A percentile compares a stretch with the other conserved stretches of the same genome.
phyloP scores from a whole-genome alignment of 352 stramenopile species.

The Globisporangium splendens region DNA sequence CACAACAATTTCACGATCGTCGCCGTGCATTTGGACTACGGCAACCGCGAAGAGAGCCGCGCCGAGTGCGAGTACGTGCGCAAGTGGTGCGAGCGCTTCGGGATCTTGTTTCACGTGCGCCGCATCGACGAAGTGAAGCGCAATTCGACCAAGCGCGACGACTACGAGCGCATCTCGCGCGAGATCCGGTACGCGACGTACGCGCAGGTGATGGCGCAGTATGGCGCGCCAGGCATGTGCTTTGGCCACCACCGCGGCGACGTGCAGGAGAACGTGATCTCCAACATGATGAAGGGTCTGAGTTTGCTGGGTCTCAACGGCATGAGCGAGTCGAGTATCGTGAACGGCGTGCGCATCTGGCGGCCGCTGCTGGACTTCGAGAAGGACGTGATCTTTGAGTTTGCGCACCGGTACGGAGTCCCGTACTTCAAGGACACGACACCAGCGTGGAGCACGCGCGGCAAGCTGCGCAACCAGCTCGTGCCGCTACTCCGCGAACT shows the following conservation, averaged over 20 bases:
- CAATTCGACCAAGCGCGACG: conserved; percentile 89
- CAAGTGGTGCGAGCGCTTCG: conserved; percentile 81
- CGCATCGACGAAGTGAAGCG: conserved; percentile 92
- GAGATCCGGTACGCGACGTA: conserved; percentile 94
- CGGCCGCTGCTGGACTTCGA: conserved; percentile 92
- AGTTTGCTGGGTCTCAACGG: conserved; percentile 93
- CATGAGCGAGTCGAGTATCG: conserved; percentile 84
- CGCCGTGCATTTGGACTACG: conserved; percentile 97
- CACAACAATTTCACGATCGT: conserved; percentile 70
- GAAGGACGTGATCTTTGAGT: conserved; percentile 94
- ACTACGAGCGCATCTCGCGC: conserved; percentile 94
- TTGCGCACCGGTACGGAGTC: conserved; percentile 93
- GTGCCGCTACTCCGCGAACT: conserved; percentile 94
- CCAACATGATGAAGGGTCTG: conserved; percentile 95
- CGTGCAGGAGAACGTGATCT: conserved; percentile 98
- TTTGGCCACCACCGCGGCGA: conserved; percentile 96
- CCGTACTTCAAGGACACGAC: conserved; percentile 98
- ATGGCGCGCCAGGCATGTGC: conserved; percentile 88
- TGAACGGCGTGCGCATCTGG: conserved; percentile 85
- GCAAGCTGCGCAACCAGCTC: conserved; percentile 94
- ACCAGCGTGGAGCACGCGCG: conserved; percentile 94
- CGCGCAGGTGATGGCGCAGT: conserved; percentile 69
- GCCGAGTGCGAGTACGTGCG: conserved; percentile 92
- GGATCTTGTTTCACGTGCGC: conserved; percentile 79
- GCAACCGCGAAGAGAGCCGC: conserved; percentile 91